Conservation (phyloP, 2,329 filamentous ascomycete species). For the Penicillium sp. region DNA sequence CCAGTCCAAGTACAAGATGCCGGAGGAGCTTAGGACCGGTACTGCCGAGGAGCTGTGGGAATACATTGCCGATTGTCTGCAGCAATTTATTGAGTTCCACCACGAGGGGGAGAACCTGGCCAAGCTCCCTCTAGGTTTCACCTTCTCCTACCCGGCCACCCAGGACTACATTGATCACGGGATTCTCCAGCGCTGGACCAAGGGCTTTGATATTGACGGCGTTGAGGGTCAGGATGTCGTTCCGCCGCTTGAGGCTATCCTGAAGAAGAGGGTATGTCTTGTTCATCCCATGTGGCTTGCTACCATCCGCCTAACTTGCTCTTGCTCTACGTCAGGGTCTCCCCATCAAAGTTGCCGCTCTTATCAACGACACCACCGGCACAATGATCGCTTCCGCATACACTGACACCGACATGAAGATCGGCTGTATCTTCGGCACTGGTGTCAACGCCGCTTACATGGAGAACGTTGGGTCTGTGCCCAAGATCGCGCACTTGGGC, state of each 20-base stretch:
- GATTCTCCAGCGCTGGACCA: constrained; percentile 91
- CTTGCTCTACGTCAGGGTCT: constrained; percentile 58
- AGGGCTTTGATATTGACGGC: constrained; percentile 90
- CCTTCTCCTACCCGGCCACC: constrained; percentile 91
- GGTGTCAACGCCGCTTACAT: constrained; percentile 99
- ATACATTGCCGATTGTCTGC: constrained; percentile 87
- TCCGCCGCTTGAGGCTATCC: constrained; percentile 76
- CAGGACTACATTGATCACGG: constrained; percentile 93
- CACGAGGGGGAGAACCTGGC: constrained; percentile 63
- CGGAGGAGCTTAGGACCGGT: constrained; percentile 85
- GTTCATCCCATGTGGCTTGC: constrained; percentile 3
- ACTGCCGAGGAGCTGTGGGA: constrained; percentile 85
- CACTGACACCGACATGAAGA: constrained; percentile 88
- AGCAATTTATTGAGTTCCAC: constrained; percentile 85
- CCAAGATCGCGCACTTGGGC: constrained; percentile 89
- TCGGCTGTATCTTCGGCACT: constrained; percentile 97
- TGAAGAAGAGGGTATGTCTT: constrained; percentile 61
- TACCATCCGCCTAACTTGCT: constrained; percentile 14
- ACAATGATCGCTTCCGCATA: constrained; percentile 96
- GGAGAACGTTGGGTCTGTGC: constrained; percentile 85
- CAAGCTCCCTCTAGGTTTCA: constrained; percentile 79
- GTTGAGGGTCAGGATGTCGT: constrained; percentile 91
- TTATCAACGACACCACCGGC: constrained; percentile 97
- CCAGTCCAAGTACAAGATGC: constrained; percentile 94
- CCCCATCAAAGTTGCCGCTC: constrained; percentile 84